Conservation (phyloP, 139 green algal genomes). For the Zygnema cylindricum region DNA sequence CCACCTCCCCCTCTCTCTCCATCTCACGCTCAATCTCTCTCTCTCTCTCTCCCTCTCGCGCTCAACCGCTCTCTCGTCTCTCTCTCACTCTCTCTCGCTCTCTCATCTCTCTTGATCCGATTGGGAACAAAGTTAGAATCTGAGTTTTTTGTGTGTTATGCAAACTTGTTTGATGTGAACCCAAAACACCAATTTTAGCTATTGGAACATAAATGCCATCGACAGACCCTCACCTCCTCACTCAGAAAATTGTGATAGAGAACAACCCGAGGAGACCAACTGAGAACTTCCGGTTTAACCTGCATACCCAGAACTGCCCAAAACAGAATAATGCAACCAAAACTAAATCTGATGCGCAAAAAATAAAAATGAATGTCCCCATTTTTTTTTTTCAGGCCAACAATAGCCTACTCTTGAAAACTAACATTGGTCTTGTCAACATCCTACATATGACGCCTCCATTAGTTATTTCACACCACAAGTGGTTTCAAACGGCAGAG, state of each 20-base stretch:
- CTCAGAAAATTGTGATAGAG: constrained; percentile 50
- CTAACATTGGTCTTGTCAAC: too few relatives aligned
- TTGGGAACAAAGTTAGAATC: not conserved
- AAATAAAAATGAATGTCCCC: too few relatives aligned
- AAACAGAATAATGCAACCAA: not conserved
- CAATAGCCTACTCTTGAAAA: too few relatives aligned
- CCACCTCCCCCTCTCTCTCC: not conserved
- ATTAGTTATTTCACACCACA: too few relatives aligned
- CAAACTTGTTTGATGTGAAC: not conserved
- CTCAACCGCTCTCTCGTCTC: not conserved
- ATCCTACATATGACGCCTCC: too few relatives aligned
- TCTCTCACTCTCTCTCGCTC: not conserved
- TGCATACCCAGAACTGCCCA: not conserved
- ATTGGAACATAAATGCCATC: not conserved
- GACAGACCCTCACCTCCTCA: constrained; percentile 18
- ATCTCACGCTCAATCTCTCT: not conserved
- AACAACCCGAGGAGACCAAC: constrained; percentile 39
- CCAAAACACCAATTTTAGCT: not conserved
- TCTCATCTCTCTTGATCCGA: not conserved
- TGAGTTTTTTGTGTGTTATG: not conserved
- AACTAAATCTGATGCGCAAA: too few relatives aligned
- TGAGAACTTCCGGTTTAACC: constrained; percentile 40
- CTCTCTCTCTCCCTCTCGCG: not conserved
- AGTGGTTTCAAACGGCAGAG: too few relatives aligned
- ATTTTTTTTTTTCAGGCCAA: too few relatives aligned